A percentile compares a stretch with the other conserved stretches of the same genome.
These are phyloP conservation scores for Suillus occidentalis DNA, from an alignment of 768 basidiomycete genomes.

Conservation along the genomic window DNA sequence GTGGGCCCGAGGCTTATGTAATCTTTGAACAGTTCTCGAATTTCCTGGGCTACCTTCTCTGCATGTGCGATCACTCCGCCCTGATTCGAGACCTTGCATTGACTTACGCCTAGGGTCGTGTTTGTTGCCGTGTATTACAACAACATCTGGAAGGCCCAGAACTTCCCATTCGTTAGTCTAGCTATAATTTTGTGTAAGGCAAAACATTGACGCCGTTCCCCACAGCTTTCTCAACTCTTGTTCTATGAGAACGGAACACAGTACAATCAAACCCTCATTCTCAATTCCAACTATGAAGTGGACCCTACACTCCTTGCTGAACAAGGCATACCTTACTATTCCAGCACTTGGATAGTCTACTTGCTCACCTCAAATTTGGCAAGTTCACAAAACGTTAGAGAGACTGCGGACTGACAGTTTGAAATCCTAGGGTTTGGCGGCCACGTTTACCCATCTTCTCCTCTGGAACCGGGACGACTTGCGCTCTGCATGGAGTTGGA, in stretches of 20 bases:
- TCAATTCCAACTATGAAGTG: slow-evolving; percentile 39
- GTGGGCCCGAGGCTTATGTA: neutral
- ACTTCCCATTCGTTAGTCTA: slow-evolving; percentile 49
- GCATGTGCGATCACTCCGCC: slow-evolving; percentile 38
- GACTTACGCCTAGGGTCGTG: slow-evolving; percentile 15
- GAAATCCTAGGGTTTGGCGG: slow-evolving; percentile 37
- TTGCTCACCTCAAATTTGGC: slow-evolving; percentile 43
- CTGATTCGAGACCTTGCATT: slow-evolving; percentile 1
- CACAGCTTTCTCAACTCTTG: slow-evolving; percentile 38
- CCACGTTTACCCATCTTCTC: slow-evolving; percentile 47
- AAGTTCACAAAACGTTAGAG: neutral
- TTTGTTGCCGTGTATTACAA: slow-evolving; percentile 31
- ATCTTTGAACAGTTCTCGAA: slow-evolving; percentile 37
- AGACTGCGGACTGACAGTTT: neutral
- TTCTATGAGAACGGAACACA: slow-evolving; percentile 47
- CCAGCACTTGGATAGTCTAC: slow-evolving; percentile 47
- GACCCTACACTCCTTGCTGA: slow-evolving; percentile 39
- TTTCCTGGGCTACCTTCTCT: slow-evolving; percentile 46
- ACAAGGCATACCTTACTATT: slow-evolving; percentile 41
- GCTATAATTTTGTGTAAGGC: slow-evolving; percentile 14
- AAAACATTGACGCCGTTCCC: neutral
- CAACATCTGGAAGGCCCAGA: slow-evolving; percentile 54
- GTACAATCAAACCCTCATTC: slow-evolving; percentile 50
- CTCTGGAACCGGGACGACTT: slow-evolving; percentile 47
- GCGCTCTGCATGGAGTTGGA: slow-evolving; percentile 42